These are phyloP conservation scores for Acacia pycnantha DNA, from an alignment of 331 rosid species.

Conservation along the genomic window DNA sequence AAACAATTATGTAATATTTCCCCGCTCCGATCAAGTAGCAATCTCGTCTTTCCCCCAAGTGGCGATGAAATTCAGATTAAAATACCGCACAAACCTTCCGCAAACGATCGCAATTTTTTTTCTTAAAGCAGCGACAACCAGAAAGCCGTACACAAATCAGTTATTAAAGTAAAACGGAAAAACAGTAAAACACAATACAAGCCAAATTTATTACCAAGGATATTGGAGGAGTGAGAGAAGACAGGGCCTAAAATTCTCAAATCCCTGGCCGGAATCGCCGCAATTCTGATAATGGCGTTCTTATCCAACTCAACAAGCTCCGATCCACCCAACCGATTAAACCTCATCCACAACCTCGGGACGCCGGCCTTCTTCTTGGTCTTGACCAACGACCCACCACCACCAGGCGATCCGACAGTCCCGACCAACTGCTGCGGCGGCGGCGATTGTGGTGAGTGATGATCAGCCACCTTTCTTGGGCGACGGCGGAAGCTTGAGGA, in stretches of 20 bases:
- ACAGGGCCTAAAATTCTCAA: slow-evolving; percentile 68
- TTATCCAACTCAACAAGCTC: slow-evolving; percentile 65
- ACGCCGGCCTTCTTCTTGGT: slow-evolving; percentile 73
- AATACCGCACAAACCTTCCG: no score
- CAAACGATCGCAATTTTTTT: no score
- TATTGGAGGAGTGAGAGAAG: slow-evolving; percentile 71
- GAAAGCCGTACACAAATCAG: neutral
- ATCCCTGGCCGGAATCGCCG: slow-evolving; percentile 66
- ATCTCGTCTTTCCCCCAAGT: no score
- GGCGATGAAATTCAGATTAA: no score
- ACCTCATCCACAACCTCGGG: slow-evolving; percentile 68
- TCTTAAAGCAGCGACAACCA: neutral
- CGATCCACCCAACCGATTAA: slow-evolving; percentile 50
- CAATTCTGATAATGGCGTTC: slow-evolving; percentile 55
- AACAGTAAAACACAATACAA: neutral
- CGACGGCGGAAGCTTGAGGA: slow-evolving; percentile 40
- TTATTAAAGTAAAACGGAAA: neutral
- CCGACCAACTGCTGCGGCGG: neutral
- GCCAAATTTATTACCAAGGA: slow-evolving; percentile 39
- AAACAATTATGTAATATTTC: neutral
- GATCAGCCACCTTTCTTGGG: slow-evolving; percentile 19
- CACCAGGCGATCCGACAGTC: neutral
- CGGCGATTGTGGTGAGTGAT: neutral
- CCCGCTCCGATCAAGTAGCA: no score
- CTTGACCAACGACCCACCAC: slow-evolving; percentile 34